Evolutionary conservation across 2,329 filamentous ascomycete genomes (phyloP), one percentile per base, ranked within the genome.

Genomic region (Metarhizium anisopliae): DNA sequence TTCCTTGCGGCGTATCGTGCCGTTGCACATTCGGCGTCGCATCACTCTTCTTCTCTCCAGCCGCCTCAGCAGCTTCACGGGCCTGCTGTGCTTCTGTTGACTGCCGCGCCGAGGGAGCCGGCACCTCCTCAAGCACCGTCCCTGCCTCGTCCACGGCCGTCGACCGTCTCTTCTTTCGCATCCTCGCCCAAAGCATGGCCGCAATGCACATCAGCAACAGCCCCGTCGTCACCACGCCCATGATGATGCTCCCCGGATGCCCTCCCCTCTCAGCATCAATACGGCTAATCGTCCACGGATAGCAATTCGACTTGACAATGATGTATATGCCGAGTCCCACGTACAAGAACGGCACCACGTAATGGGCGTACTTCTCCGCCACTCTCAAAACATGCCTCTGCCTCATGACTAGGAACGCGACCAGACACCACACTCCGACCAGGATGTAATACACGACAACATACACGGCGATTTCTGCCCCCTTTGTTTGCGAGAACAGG

Each of bases 291-390:
- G 66, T 63, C 68, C 68, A 70, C 14, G 67, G 67, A 56, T 67
- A 70, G 58, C 65, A 67, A 6, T 60, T 42, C 11, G 68, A 70
- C 54, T 67, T 65, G 59, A 66, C 60, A 47, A 67, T 58, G 55
- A 70, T 69, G 55, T 64, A 70, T 14, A 66, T 61, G 36, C 67
- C 65, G 7, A 70, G 61, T 13, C 68, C 68, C 16, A 68, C 56
- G 58, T 70, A 70, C 8, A 70, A 59, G 43, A 69, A 59, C 1
- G 68, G 68, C 50, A 70, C 62, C 8, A 66, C 50, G 10, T 55
- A 42, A 7, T 53, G 42, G 1, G 63, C 63, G 54, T 67, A 69
- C 53, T 62, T 63, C 45, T 64, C 52, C 2, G 59, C 62, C 13
- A 65, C 11, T 16, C 52, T 51, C 8, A 70, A 57, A 5, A 70